Conservation (phyloP, 768 basidiomycete genomes). For the Naganishia friedmannii region DNA sequence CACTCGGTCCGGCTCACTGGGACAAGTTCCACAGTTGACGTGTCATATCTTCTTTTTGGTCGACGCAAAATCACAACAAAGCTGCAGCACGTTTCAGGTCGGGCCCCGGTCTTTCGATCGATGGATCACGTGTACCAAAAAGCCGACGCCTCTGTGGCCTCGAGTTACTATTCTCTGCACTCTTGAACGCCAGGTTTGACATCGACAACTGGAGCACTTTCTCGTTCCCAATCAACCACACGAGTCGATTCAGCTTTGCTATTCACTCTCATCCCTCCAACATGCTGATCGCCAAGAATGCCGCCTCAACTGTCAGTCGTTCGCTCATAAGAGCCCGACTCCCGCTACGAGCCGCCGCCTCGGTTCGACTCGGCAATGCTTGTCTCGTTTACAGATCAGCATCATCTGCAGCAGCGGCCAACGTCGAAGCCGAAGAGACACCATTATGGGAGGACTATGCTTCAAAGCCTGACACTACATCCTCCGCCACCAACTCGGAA, state of each 20-base stretch:
- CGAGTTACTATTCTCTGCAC: not conserved
- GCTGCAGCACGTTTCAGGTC: no score
- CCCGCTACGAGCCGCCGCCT: not conserved
- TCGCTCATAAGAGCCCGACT: conserved; percentile 11
- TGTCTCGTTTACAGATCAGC: not conserved
- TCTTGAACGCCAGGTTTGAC: not conserved
- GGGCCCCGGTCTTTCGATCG: no score
- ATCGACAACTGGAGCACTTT: not conserved
- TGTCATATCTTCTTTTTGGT: no score
- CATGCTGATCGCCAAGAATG: conserved; percentile 13
- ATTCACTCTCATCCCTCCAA: not conserved
- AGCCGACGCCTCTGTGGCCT: no score
- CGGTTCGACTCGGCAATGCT: not conserved
- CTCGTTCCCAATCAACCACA: not conserved
- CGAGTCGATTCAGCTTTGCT: not conserved
- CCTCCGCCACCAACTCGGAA: not conserved
- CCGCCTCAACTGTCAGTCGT: conserved; percentile 10
- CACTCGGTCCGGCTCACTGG: no score
- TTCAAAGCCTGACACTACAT: not conserved
- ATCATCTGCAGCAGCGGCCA: conserved; percentile 1
- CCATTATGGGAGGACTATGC: conserved; percentile 21
- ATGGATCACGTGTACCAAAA: no score
- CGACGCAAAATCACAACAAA: no score
- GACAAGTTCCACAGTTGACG: no score
- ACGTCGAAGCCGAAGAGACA: not conserved